A percentile compares a stretch with the other conserved stretches of the same genome.
These are phyloP conservation scores for Strombidium stylifer DNA, from an alignment of 73 alveolate genomes.

Conservation along the genomic window DNA sequence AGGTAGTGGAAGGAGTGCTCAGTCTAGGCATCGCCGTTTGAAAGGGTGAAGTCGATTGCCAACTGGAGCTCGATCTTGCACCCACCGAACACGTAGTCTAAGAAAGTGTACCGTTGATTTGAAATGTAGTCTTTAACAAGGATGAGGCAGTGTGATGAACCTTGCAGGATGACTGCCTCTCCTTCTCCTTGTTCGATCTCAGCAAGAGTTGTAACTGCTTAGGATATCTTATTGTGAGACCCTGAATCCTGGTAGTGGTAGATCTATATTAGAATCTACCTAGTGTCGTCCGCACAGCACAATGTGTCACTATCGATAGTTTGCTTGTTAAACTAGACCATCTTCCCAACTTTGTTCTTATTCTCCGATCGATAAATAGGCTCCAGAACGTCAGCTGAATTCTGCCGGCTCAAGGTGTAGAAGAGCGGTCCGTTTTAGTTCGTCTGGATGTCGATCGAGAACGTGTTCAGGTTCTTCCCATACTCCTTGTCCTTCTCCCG, in stretches of 20 bases:
- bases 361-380: too few species aligned
- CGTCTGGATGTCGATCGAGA: conserved; percentile 22
- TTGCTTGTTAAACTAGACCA: too few species aligned
- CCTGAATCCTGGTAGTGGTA: conserved; percentile 24
- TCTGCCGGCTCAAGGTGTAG: neutral
- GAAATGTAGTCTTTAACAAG: conserved; percentile 8
- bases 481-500: conserved; percentile 10
- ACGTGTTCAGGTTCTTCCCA: conserved; percentile 21
- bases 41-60: conserved; percentile 92
- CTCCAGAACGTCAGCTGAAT: too few species aligned
- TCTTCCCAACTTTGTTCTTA: too few species aligned
- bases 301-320: too few species aligned
- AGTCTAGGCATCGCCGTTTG: conserved; percentile 80
- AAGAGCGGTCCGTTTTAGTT: conserved; percentile 34
- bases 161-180: neutral
- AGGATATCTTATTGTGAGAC: neutral
- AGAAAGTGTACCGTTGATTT: conserved; percentile 64
- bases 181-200: neutral
- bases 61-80: conserved; percentile 80
- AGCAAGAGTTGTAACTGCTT: neutral
- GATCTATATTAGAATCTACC: conserved; percentile 13
- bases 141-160: conserved; percentile 19
- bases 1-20: conserved; percentile 63
- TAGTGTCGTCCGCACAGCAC: conserved; percentile 27
- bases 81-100: conserved; percentile 87